A percentile compares a stretch with the other conserved stretches of the same genome.
phyloP scores from a whole-genome alignment of 2,329 filamentous ascomycete species.

The Aspergillus nomiae region DNA sequence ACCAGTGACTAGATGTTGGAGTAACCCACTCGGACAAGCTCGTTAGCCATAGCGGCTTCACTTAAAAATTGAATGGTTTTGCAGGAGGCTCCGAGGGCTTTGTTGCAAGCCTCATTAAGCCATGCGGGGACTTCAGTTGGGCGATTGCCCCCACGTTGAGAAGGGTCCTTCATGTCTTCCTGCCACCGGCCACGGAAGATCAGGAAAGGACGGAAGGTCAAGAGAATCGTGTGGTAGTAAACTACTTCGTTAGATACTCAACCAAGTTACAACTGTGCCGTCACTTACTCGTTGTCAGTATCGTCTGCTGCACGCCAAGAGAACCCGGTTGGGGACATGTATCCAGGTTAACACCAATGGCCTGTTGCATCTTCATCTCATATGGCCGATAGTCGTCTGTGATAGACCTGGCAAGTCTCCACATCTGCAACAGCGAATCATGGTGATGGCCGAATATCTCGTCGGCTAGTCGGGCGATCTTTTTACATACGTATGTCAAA shows the following conservation, averaged over 20 bases:
- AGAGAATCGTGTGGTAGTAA: conserved; percentile 46
- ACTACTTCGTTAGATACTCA: conserved; percentile 30
- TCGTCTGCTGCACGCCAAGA: conserved; percentile 44
- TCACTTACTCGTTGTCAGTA: conserved; percentile 38
- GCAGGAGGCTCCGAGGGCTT: conserved; percentile 45
- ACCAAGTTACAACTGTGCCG: background rate
- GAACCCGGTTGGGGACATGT: conserved; percentile 39
- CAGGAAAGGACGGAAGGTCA: conserved; percentile 50
- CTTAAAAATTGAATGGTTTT: conserved; percentile 45
- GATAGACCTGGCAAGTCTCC: conserved; percentile 37
- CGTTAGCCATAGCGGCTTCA: conserved; percentile 44
- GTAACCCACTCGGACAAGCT: conserved; percentile 41
- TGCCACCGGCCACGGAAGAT: conserved; percentile 48
- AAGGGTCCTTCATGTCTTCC: conserved; percentile 29
- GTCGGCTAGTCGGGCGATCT: conserved; percentile 44
- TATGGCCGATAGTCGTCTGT: conserved; percentile 32
- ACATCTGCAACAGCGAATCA: conserved; percentile 42
- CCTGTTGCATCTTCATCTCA: conserved; percentile 29
- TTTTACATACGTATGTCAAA: conserved; percentile 40
- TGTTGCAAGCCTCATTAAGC: conserved; percentile 49
- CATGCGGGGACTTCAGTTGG: conserved; percentile 36
- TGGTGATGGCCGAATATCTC: conserved; percentile 47
- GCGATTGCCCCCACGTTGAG: conserved; percentile 17
- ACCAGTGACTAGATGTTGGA: fast-evolving
- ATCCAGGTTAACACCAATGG: conserved; percentile 38